Conservation (phyloP, 768 basidiomycete species). For the Collybia nuda region DNA sequence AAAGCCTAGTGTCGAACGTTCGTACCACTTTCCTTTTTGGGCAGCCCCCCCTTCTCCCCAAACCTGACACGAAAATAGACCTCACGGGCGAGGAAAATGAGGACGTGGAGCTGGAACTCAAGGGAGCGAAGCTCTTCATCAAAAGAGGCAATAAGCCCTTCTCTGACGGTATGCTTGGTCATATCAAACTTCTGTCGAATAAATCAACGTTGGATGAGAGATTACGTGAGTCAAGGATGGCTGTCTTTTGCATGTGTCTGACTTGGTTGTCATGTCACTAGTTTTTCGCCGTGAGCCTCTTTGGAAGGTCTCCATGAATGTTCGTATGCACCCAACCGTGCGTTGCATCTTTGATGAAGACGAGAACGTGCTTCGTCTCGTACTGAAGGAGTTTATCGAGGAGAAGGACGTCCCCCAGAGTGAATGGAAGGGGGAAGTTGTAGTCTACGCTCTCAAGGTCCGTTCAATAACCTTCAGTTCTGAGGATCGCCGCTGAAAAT, state of each 20-base stretch:
- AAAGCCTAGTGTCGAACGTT: constrained; percentile 14
- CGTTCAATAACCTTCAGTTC: constrained; percentile 3
- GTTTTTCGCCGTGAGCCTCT: constrained; percentile 74
- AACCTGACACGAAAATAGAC: constrained; percentile 25
- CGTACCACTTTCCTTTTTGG: not conserved
- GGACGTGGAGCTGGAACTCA: constrained; percentile 52
- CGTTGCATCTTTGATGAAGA: constrained; percentile 58
- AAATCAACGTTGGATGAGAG: constrained; percentile 41
- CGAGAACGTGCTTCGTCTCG: constrained; percentile 54
- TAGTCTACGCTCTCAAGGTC: constrained; percentile 69
- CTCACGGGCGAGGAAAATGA: constrained; percentile 71
- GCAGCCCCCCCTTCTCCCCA: not conserved
- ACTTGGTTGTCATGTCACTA: constrained; percentile 16
- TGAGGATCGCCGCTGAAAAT: not conserved
- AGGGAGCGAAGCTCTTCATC: constrained; percentile 58
- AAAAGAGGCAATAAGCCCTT: constrained; percentile 59
- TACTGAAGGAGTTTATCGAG: constrained; percentile 47
- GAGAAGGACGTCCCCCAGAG: constrained; percentile 20
- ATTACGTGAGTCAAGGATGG: constrained; percentile 37
- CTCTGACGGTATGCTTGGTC: constrained; percentile 58
- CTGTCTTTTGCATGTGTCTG: not conserved
- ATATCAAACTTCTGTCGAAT: constrained; percentile 56
- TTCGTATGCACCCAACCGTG: constrained; percentile 52
- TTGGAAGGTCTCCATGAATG: constrained; percentile 70
- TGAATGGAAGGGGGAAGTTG: constrained; percentile 38